A percentile compares a stretch with the other conserved stretches of the same genome.
Conservation (phyloP, 2,329 filamentous ascomycete species). For the Aspergillus brasiliensis region DNA sequence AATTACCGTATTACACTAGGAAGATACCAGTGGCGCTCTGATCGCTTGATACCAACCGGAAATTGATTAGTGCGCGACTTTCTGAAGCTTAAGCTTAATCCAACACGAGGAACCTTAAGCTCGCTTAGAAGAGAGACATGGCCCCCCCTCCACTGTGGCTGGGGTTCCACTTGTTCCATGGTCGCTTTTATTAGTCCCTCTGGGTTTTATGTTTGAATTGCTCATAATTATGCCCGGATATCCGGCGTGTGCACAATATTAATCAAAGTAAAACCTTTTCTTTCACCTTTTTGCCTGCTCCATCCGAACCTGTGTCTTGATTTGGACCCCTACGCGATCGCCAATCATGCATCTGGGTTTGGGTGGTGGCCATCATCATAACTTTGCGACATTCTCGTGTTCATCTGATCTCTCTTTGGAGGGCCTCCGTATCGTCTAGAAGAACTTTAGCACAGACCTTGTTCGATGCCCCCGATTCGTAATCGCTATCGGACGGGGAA, state of each 20-base stretch:
- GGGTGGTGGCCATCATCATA: background rate
- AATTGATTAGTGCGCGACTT: constrained; percentile 38
- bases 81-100: constrained; percentile 49
- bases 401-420: background rate
- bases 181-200: background rate
- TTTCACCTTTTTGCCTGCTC: background rate
- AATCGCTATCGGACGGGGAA: background rate
- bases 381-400: background rate
- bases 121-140: constrained; percentile 32
- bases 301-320: background rate
- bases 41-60: constrained; percentile 31
- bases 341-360: background rate
- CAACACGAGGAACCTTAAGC: constrained; percentile 46
- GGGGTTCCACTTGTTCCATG: constrained; percentile 8
- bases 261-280: background rate
- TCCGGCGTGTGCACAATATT: background rate
- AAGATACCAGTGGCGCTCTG: constrained; percentile 35
- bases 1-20: constrained; percentile 18
- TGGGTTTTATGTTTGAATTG: too few relatives aligned
- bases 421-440: background rate
- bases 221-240: background rate
- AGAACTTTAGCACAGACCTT: constrained; percentile 1
- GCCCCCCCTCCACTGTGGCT: constrained; percentile 8
- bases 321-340: background rate
- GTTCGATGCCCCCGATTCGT: background rate